Evolutionary conservation across 2,329 filamentous ascomycete species (phyloP).

Genomic region (Colletotrichum magnum): DNA sequence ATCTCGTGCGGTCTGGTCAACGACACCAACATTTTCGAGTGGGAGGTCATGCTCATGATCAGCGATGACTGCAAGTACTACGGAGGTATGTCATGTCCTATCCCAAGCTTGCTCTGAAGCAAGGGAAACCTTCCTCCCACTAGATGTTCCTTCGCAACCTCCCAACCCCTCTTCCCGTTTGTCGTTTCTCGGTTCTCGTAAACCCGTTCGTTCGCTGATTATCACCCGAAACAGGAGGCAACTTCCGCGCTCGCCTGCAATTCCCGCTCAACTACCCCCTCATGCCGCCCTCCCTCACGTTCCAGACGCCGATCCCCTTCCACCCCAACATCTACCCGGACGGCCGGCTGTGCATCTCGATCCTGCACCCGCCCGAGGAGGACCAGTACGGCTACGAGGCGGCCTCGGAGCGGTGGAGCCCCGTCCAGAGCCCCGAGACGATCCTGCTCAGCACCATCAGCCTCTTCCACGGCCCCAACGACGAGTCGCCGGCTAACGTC

Average conservation of each 20-base stretch:
- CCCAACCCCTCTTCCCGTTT: not conserved
- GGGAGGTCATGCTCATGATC: constrained; percentile 99
- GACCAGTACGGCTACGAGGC: constrained; percentile 95
- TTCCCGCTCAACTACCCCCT: constrained; percentile 92
- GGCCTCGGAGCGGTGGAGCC: constrained; percentile 91
- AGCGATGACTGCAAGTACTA: constrained; percentile 94
- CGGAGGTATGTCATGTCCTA: constrained; percentile 73
- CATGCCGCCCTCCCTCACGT: constrained; percentile 89
- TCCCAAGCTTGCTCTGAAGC: not conserved
- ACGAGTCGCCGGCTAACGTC: constrained; percentile 95
- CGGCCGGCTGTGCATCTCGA: constrained; percentile 95
- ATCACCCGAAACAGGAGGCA: constrained; percentile 74
- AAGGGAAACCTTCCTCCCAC: too few species aligned
- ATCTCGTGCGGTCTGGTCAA: constrained; percentile 92
- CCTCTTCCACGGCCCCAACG: constrained; percentile 92
- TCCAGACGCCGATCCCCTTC: constrained; percentile 86
- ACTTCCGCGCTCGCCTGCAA: constrained; percentile 87
- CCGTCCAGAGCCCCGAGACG: constrained; percentile 94
- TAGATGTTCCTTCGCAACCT: too few species aligned
- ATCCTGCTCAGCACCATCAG: constrained; percentile 94
- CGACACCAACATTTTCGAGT: constrained; percentile 92
- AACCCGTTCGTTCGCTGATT: not conserved
- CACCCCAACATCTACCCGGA: constrained; percentile 94
- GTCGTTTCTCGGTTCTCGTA: not conserved
- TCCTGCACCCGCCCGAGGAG: constrained; percentile 94